A percentile compares a stretch with the other conserved stretches of the same genome.
Conservation (phyloP, 129 eudicot genomes). For the Escallonia rubra region DNA sequence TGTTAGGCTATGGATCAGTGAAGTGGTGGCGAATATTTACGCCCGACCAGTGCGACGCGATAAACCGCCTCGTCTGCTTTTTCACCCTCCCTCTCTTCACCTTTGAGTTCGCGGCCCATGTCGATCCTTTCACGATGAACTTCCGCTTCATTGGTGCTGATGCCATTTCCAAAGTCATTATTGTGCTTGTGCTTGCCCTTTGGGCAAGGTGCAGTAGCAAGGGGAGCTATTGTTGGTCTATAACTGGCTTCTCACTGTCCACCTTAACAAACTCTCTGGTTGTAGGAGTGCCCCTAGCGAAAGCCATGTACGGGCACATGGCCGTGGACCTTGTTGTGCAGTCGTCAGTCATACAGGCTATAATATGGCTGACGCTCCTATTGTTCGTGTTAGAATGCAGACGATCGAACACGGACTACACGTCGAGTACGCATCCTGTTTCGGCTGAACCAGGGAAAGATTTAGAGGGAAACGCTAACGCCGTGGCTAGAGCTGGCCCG, state of each 20-base stretch:
- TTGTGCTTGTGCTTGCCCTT: slow-evolving; percentile 44
- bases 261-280: slow-evolving; percentile 77
- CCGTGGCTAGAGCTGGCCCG: slow-evolving; percentile 12
- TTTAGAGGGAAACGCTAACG: slow-evolving; percentile 32
- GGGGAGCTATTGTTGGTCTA: slow-evolving; percentile 81
- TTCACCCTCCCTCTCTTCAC: slow-evolving; percentile 77
- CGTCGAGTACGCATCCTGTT: not conserved
- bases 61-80: slow-evolving; percentile 60
- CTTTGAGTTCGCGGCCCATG: slow-evolving; percentile 73
- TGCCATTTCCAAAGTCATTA: slow-evolving; percentile 60
- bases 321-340: slow-evolving; percentile 74
- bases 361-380: slow-evolving; percentile 64
- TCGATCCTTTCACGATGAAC: slow-evolving; percentile 72
- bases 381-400: slow-evolving; percentile 63
- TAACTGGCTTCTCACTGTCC: slow-evolving; percentile 72
- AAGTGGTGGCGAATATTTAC: slow-evolving; percentile 82
- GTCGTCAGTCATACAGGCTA: slow-evolving; percentile 61
- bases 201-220: slow-evolving; percentile 74
- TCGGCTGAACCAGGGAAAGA: slow-evolving; percentile 15
- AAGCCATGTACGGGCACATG: slow-evolving; percentile 71
- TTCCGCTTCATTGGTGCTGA: slow-evolving; percentile 61
- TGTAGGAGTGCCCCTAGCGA: slow-evolving; percentile 69
- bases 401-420: slow-evolving; percentile 31
- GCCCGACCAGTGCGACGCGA: slow-evolving; percentile 61
- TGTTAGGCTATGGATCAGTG: slow-evolving; percentile 72